Conservation (phyloP, 306 rosid species). For the Malus asiatica region DNA sequence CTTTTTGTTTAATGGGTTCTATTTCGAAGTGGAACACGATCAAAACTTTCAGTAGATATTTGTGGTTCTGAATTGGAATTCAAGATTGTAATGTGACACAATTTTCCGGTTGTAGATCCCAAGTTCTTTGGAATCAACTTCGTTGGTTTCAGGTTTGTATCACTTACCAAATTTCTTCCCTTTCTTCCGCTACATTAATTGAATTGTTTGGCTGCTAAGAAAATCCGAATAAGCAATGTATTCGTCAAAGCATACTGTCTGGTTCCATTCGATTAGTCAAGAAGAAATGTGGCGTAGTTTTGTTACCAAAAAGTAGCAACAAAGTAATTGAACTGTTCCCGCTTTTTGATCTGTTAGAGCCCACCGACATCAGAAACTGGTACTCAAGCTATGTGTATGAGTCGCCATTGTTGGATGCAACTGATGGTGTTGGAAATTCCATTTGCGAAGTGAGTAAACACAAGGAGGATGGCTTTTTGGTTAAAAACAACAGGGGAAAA, state of each 20-base stretch:
- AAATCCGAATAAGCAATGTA: not conserved
- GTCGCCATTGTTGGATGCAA: conserved; percentile 35
- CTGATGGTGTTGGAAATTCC: conserved; percentile 21
- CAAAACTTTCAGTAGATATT: not conserved
- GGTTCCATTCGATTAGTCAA: not conserved
- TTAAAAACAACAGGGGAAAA: conserved; percentile 6
- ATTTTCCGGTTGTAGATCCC: conserved; percentile 23
- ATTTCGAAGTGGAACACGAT: too few species aligned
- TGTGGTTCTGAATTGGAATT: not conserved
- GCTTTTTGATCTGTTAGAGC: conserved; percentile 38
- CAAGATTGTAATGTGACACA: not conserved
- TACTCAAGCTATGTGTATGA: conserved; percentile 64
- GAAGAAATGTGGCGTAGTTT: not conserved
- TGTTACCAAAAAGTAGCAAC: not conserved
- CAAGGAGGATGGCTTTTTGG: conserved; percentile 15
- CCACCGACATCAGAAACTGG: conserved; percentile 68
- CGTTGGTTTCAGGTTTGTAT: conserved; percentile 55
- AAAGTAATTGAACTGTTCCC: not conserved
- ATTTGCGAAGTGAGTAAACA: conserved; percentile 18
- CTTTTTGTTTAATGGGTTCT: not conserved
- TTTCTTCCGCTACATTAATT: not conserved
- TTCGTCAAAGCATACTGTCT: not conserved
- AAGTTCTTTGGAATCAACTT: conserved; percentile 31
- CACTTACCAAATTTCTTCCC: conserved; percentile 10
- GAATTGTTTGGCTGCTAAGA: not conserved